phyloP scores from a whole-genome alignment of 1,139 yeast genomes.

The Pichiaceae sp. region DNA sequence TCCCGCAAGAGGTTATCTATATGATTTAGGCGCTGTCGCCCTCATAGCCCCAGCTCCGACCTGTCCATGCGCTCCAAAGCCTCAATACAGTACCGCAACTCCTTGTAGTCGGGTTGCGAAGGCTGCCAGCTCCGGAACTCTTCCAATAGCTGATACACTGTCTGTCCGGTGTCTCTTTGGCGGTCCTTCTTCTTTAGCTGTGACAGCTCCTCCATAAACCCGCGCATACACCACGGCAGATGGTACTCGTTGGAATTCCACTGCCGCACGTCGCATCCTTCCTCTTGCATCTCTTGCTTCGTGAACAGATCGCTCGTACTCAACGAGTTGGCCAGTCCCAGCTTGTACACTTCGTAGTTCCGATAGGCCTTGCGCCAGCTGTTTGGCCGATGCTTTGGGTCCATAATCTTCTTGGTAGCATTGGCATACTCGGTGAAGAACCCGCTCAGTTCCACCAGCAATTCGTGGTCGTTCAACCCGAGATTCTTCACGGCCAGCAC shows the following conservation, averaged over 20 bases:
- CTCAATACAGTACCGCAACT: constrained; percentile 29
- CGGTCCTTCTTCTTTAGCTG: constrained; percentile 32
- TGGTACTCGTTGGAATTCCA: constrained; percentile 46
- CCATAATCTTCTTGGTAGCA: not conserved
- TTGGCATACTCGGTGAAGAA: constrained; percentile 38
- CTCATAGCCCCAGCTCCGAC: no score
- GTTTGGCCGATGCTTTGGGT: not conserved
- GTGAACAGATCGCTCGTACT: constrained; percentile 43
- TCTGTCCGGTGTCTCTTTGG: constrained; percentile 18
- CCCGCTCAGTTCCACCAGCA: constrained; percentile 42
- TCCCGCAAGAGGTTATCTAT: no score
- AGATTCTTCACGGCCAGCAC: constrained; percentile 42
- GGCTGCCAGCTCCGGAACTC: constrained; percentile 37
- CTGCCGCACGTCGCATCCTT: constrained; percentile 36
- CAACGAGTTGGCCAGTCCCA: constrained; percentile 40
- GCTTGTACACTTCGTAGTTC: constrained; percentile 44
- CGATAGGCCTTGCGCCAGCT: constrained; percentile 25
- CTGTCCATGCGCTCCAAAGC: constrained; percentile 13
- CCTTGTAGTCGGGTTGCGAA: constrained; percentile 29
- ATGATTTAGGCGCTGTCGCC: no score
- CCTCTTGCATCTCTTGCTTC: constrained; percentile 29
- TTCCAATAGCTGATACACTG: constrained; percentile 27
- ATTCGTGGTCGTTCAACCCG: constrained; percentile 44
- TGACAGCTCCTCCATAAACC: constrained; percentile 42
- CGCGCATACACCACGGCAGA: constrained; percentile 53